Base-by-base conservation (phyloP, 164 flowering plant genomes). In the Nymphaea colorata region DNA sequence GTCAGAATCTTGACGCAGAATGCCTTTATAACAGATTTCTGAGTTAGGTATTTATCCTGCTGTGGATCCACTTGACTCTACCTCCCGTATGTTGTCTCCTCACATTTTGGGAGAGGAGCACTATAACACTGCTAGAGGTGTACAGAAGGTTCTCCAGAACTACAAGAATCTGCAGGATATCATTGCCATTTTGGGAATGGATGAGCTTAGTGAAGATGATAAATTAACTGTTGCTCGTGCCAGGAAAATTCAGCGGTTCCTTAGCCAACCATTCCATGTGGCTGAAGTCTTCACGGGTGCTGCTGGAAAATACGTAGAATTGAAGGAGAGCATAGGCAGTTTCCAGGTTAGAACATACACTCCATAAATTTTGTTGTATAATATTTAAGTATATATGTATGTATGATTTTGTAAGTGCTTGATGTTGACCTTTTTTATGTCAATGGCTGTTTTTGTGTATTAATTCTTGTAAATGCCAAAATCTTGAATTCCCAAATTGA, bases 201-300 rank as follows among this genome's bases (percentile, higher is more conserved):
- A 94, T 77, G 97, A 94, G 83, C 95, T 94, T 60, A 86, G 93
- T 86, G 97, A 91, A 84, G 98, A 93, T 72, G 98, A 93, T 73
- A 91, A 93, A 72, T 78, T 93, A 86, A 88, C 96, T 42, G 97
- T 94, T 55, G 90, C 97, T 14, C 95, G 99, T 78, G 97, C 99
- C 44, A 96, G 99, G 71, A 89, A 91, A 66, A 94, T 94, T 66
- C 92, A 88, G 66, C 69, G 87, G 59, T 94, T 94, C 82, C 75
- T 91, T 84, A 88, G 95, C 73, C 97, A 94, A 83, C 97, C 97
- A 57, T 94, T 94, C 93, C 96, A 91, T 78, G 97, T 94, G 65
- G 99, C 97, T 4, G 98, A 94, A 75, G 97, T 91, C 12, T 94
- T 94, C 92, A 91, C 99, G 3, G 96, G 99, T 81, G 91, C 96